Conservation (phyloP, 2,329 filamentous ascomycete species). For the Bipolaris cookei region DNA sequence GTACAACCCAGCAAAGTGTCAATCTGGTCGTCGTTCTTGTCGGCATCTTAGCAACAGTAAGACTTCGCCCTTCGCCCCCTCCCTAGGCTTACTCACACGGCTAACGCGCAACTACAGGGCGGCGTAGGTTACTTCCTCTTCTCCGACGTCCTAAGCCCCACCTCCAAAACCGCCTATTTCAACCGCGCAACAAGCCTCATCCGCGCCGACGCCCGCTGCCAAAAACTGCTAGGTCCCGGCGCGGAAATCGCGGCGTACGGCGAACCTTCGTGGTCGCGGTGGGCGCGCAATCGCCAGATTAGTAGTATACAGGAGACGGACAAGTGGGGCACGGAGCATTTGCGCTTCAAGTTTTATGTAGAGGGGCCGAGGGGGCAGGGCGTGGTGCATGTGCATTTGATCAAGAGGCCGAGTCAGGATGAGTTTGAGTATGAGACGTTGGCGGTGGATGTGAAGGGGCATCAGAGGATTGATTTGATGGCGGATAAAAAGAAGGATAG, state of each 20-base stretch:
- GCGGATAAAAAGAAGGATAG: conserved; percentile 36
- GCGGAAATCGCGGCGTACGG: conserved; percentile 82
- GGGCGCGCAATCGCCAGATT: conserved; percentile 69
- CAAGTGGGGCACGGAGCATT: conserved; percentile 75
- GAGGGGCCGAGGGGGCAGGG: conserved; percentile 78
- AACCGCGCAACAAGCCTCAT: conserved; percentile 84
- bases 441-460: conserved; percentile 77
- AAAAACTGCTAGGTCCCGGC: conserved; percentile 73
- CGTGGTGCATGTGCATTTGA: conserved; percentile 77
- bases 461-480: conserved; percentile 54
- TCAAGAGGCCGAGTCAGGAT: conserved; percentile 66
- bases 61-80: conserved; percentile 24
- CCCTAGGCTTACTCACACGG: conserved; percentile 10
- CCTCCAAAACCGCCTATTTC: conserved; percentile 87
- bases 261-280: conserved; percentile 80
- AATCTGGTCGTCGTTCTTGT: conserved; percentile 80
- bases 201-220: conserved; percentile 72
- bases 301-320: conserved; percentile 73
- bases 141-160: conserved; percentile 55
- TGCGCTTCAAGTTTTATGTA: conserved; percentile 84
- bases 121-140: conserved; percentile 64
- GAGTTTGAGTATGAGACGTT: conserved; percentile 82
- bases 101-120: conserved; percentile 57
- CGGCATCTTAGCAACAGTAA: conserved; percentile 77
- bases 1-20: conserved; percentile 88